Percentiles rank a stretch among this genome's conserved stretches.
Conservation (phyloP, 2,329 filamentous ascomycete species). For the Apiospora arundinis region DNA sequence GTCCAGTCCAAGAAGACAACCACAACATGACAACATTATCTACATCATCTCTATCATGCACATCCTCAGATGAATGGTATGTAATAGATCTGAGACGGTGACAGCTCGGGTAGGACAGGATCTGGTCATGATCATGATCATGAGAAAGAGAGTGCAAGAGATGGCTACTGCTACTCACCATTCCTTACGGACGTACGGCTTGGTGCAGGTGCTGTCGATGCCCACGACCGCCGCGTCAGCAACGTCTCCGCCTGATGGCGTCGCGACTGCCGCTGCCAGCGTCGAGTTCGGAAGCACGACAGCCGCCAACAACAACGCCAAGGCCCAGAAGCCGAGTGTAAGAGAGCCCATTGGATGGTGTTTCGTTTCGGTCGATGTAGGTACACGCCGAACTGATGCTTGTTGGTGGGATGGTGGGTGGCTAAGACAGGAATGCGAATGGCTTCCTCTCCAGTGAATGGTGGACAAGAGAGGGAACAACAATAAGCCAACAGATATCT, state of each 20-base stretch:
- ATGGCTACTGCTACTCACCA: neutral
- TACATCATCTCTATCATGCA: too few relatives aligned
- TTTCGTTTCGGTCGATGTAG: constrained; percentile 4
- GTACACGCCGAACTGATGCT: neutral
- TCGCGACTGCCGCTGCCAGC: neutral
- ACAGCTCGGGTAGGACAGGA: neutral
- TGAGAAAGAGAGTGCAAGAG: neutral
- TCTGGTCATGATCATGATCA: neutral
- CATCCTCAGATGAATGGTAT: too few relatives aligned
- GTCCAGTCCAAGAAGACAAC: too few relatives aligned
- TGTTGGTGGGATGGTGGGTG: neutral
- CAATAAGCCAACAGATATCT: neutral
- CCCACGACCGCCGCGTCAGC: neutral
- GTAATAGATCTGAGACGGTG: constrained; percentile 3
- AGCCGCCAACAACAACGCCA: neutral
- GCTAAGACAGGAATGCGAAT: neutral
- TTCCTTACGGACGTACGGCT: constrained; percentile 7
- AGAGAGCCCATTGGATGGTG: neutral
- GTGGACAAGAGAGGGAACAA: neutral
- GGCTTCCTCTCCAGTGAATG: neutral
- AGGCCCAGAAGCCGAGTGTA: neutral
- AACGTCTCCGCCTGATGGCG: neutral
- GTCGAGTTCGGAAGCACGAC: neutral
- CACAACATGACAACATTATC: too few relatives aligned
- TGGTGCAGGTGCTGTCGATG: constrained; percentile 10